A percentile compares a stretch with the other conserved stretches of the same genome.
phyloP scores from a whole-genome alignment of 345 rosid species.

The Combretum micranthum region DNA sequence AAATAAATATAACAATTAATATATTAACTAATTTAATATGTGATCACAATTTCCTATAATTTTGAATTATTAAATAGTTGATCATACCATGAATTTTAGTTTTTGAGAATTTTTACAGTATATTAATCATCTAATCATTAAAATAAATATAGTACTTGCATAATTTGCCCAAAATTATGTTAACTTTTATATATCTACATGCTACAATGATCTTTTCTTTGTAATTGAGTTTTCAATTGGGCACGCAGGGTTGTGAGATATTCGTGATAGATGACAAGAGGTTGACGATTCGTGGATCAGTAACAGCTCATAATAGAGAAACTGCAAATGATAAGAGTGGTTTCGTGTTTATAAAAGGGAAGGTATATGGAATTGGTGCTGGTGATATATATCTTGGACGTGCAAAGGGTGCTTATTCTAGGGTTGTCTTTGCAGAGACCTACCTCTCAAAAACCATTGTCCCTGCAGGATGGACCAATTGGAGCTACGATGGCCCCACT shows the following conservation, averaged over 20 bases:
- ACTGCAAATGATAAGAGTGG: constrained; percentile 43
- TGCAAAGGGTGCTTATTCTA: constrained; percentile 71
- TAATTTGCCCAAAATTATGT: no score
- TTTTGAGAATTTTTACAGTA: no score
- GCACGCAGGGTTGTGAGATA: constrained; percentile 59
- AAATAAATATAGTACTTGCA: no score
- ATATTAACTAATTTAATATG: no score
- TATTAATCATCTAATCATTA: no score
- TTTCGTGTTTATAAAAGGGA: constrained; percentile 61
- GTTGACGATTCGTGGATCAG: constrained; percentile 60
- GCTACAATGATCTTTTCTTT: not conserved
- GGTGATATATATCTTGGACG: constrained; percentile 53
- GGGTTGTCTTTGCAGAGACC: constrained; percentile 52
- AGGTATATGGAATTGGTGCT: constrained; percentile 58
- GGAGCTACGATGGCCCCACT: constrained; percentile 60
- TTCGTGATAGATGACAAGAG: constrained; percentile 74
- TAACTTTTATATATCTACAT: no score
- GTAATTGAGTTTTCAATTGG: not conserved
- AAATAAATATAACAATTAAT: no score
- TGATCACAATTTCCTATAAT: no score
- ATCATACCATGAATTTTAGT: no score
- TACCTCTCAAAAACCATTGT: constrained; percentile 68
- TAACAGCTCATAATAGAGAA: constrained; percentile 74
- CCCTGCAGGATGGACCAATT: constrained; percentile 75
- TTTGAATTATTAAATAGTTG: no score